Evolutionary conservation across 129 eudicot genomes (phyloP), one percentile per base, ranked within the genome.

Genomic region (Chrysanthemum makinoi): DNA sequence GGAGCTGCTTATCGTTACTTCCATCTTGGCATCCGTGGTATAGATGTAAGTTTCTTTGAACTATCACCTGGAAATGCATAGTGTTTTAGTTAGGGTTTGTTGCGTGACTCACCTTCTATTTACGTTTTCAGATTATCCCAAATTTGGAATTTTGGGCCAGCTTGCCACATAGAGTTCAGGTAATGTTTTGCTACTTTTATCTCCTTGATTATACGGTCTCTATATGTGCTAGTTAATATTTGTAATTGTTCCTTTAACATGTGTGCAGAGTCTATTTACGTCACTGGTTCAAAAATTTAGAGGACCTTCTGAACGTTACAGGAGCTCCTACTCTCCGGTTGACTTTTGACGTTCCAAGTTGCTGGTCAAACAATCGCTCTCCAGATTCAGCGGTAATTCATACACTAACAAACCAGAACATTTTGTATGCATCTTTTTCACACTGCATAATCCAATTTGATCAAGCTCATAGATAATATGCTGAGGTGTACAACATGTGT

Each of bases 241-340:
- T 33, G 10, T 13, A 26, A 18, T 26, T 26, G 17, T 3, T 35
- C 8, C 4, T 62, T 63, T 35, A 15, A 9, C 20, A 19, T 76
- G 63, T 78, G 74, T 81, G 84, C 96, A 93, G 98, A 82, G 77
- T 75, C 74, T 28, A 54, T 87, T n/a, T 51, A 78, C 33, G 83
- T 83, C 95, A 46, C 64, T 85, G 63, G 68, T 87, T 62, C 82
- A 86, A 73, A 80, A 85, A 86, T 85, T 87, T 80, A 89, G 86
- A 75, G 98, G 98, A 55, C 98, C 95, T 57, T 87, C 88, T 76
- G 75, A 83, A 72, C 74, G 83, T 44, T 81, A 85, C 85, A 74
- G 92, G 49, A 93, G 88, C 86, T 89, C 96, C 15, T 93, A 93
- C 82, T 93, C 98, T 50, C 93, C 95, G 43, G 98, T 89, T 68